phyloP scores from a whole-genome alignment of 176 grass and related monocot species.

The Musa acuminata region DNA sequence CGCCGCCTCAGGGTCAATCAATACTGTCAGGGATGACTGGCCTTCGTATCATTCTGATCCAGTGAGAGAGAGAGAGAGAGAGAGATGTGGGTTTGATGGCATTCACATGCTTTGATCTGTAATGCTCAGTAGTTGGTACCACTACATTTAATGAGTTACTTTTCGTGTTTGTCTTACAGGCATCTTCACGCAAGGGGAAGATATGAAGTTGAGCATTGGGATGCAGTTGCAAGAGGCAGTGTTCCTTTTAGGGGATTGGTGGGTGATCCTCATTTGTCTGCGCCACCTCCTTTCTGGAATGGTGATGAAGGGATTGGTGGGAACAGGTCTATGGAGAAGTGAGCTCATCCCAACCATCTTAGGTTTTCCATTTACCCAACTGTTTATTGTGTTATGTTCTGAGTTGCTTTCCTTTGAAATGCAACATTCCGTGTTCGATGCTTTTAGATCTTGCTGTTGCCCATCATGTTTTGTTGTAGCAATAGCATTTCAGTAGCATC shows the following conservation, averaged over 20 bases:
- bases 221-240: neutral
- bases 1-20: neutral
- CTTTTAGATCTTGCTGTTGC: neutral
- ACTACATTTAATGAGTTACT: neutral
- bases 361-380: neutral
- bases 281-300: slow-evolving; percentile 9
- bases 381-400: neutral
- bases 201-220: neutral
- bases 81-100: neutral
- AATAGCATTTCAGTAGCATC: too few relatives aligned
- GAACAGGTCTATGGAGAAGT: neutral
- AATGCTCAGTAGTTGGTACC: neutral
- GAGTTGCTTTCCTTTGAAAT: neutral
- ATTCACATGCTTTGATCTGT: neutral
- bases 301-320: slow-evolving; percentile 13
- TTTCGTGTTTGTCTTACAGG: neutral
- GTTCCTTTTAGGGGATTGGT: slow-evolving; percentile 7
- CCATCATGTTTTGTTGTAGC: neutral
- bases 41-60: too few relatives aligned
- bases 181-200: neutral
- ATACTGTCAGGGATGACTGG: neutral
- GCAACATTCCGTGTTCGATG: neutral
- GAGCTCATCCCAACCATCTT: neutral
- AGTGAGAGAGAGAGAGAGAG: neutral
- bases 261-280: slow-evolving; percentile 12